Evolutionary conservation across 805 yeast species (phyloP).

Genomic region (Ogataea minuta): DNA sequence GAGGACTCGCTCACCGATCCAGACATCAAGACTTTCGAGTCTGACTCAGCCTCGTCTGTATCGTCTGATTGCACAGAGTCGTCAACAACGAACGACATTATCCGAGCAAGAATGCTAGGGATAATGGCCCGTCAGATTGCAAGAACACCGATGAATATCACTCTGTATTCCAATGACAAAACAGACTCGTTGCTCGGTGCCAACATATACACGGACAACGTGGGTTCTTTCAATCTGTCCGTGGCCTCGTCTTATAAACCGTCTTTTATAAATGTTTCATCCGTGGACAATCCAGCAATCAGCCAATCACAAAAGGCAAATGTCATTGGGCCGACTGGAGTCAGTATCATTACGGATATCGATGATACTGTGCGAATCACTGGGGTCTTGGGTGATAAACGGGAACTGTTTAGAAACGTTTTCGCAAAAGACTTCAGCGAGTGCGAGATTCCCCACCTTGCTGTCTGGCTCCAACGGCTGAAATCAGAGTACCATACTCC

Average conservation of each 20-base stretch:
- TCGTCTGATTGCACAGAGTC: constrained; percentile 15
- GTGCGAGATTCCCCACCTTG: constrained; percentile 75
- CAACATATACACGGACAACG: constrained; percentile 53
- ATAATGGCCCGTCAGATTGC: constrained; percentile 70
- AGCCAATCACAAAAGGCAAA: constrained; percentile 45
- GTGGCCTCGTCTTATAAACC: constrained; percentile 62
- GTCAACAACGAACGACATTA: constrained; percentile 29
- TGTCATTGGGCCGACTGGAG: constrained; percentile 45
- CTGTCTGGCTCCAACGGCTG: constrained; percentile 66
- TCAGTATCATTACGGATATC: constrained; percentile 82
- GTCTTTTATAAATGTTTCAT: constrained; percentile 49
- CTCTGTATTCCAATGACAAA: constrained; percentile 50
- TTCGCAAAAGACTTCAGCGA: constrained; percentile 61
- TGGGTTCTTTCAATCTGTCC: constrained; percentile 62
- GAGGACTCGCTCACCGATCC: constrained; percentile 33
- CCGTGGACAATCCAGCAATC: constrained; percentile 46
- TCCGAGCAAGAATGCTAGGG: constrained; percentile 64
- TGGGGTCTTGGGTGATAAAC: constrained; percentile 85
- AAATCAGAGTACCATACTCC: constrained; percentile 42
- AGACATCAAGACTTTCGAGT: constrained; percentile 21
- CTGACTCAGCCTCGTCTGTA: constrained; percentile 22
- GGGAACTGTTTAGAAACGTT: constrained; percentile 76
- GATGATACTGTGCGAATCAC: constrained; percentile 93
- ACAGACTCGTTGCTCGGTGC: constrained; percentile 30
- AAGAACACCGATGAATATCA: constrained; percentile 50